These are phyloP conservation scores for Oryza australiensis DNA, from an alignment of 176 grass and related monocot species.

Conservation along the genomic window DNA sequence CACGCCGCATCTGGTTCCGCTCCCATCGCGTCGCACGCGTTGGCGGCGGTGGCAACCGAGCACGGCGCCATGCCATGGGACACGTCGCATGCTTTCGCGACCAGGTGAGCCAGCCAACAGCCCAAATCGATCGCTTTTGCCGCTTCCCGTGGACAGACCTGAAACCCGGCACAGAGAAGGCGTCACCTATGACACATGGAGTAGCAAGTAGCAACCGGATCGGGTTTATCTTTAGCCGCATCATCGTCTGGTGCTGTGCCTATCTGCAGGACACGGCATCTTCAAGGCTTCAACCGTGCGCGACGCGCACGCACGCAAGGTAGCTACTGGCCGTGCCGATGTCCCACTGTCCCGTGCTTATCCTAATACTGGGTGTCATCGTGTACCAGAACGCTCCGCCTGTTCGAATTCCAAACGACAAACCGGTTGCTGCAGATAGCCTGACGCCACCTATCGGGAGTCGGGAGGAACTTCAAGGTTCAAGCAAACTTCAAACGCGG, in stretches of 20 bases:
- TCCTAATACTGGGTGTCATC: background rate
- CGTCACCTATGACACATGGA: background rate
- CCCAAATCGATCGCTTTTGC: background rate
- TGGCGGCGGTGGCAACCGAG: background rate
- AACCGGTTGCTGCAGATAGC: background rate
- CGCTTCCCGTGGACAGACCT: background rate
- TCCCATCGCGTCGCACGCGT: background rate
- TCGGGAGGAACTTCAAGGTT: background rate
- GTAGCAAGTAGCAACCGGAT: background rate
- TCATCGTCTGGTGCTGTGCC: background rate
- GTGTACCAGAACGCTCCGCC: background rate
- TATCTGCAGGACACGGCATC: background rate
- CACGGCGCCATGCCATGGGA: background rate
- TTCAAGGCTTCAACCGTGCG: background rate
- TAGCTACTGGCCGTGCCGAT: background rate
- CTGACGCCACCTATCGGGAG: background rate
- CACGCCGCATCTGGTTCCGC: slow-evolving; percentile 40
- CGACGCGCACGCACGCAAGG: background rate
- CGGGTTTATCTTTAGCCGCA: background rate
- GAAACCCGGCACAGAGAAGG: background rate
- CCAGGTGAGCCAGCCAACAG: background rate
- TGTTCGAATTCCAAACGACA: too few relatives aligned
- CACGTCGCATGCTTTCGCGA: background rate
- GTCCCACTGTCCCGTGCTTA: background rate
- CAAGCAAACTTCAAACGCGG: background rate